Evolutionary conservation across 192 early-diverging fungal genomes (phyloP), one percentile per base, ranked within the genome.

Genomic region (Coemansia sp.): DNA sequence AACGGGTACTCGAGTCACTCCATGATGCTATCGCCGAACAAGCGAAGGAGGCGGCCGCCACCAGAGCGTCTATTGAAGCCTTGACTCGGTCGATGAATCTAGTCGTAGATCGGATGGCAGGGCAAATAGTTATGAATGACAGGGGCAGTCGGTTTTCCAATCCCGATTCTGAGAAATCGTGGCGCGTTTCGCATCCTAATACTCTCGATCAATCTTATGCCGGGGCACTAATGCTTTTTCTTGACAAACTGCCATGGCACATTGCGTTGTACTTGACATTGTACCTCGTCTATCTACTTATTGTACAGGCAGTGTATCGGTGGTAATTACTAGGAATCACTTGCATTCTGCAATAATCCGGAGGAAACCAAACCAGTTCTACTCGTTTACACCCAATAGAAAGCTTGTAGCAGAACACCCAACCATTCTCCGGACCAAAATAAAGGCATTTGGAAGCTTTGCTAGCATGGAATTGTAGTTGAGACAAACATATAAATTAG

Each of bases 391-490:
- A 40, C 3, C 20, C 2, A 20, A 22, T 47, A 49, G 29, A 29
- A 24, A 12, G 20, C 46, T 33, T 20, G 16, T n/a, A 51, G 16
- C 40, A 41, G 10, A 41, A 41, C 40, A 41, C 40, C 40, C 40
- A 41, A 41, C 40, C 6, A 41, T 11, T 9, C 40, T 41, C 40
- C 10, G 10, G 40, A 41, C 40, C 8, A 3, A 41, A 27, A 27
- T 27, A 27, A 27, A 27, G 24, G 24, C 24, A 27, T 27, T 27
- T 27, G 24, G 24, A 27, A 27, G 85, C 85, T 93, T 90, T 89
- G 97, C 95, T 44, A 98, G 88, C 93, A 97, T 98, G 86, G 90
- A 77, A 98, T 88, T 85, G 93, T 95, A 86, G 93, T 90, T 31
- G 95, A 90, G 65, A 96, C 93, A 20, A 95, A 95, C 86, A 98